Percentiles rank a stretch among this genome's conserved stretches.
phyloP scores from a whole-genome alignment of 164 flowering plant species.

The Kalanchoe fedtschenkoi region DNA sequence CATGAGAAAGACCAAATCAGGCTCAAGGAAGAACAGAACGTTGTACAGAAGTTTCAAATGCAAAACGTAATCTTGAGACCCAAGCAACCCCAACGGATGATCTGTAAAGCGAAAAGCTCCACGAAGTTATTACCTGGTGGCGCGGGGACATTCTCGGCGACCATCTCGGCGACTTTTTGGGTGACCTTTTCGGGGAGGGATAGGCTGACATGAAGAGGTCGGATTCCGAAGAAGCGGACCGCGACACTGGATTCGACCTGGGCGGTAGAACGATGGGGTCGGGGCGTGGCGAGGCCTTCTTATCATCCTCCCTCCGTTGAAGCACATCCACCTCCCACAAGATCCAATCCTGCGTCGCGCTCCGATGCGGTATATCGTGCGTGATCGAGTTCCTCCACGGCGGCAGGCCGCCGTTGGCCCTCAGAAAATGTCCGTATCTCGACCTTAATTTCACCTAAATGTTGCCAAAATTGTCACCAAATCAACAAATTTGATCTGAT shows the following conservation, averaged over 20 bases:
- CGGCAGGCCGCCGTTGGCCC: conserved; percentile 5
- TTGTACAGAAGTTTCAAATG: no score
- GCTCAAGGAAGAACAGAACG: neutral
- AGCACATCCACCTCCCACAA: neutral
- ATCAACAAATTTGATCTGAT: neutral
- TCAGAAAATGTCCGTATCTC: conserved; percentile 6
- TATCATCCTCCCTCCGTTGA: neutral
- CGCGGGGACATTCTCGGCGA: no score
- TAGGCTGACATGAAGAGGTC: no score
- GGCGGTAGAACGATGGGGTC: neutral
- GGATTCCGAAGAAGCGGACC: no score
- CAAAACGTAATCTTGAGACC: no score
- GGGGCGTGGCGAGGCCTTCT: neutral
- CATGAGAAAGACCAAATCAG: neutral
- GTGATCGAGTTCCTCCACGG: conserved; percentile 7
- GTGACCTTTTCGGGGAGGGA: no score
- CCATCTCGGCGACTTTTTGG: no score
- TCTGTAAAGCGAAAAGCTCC: no score
- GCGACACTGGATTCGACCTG: no score
- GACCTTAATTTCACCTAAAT: neutral
- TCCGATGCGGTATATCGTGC: conserved; percentile 4
- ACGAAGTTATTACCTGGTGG: no score
- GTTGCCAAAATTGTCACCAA: neutral
- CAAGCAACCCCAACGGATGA: no score
- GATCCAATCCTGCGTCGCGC: conserved; percentile 3